phyloP scores from a whole-genome alignment of 345 rosid genomes.

The Clausena lansium region DNA sequence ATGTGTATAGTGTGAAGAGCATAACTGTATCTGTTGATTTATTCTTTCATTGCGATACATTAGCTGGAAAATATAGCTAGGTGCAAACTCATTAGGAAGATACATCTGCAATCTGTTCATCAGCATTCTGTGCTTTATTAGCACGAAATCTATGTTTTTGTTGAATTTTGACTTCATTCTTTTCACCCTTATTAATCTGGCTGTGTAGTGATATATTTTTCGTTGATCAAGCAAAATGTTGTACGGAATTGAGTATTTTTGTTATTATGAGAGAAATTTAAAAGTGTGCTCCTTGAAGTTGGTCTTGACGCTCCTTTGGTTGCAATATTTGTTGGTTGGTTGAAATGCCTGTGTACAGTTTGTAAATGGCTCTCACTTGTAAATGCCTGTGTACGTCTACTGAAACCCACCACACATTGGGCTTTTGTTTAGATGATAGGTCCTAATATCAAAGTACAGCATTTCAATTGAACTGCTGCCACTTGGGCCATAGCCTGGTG shows the following conservation, averaged over 20 bases:
- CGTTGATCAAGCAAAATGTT: background rate
- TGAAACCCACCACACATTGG: too few species aligned
- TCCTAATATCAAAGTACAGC: background rate
- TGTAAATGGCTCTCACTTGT: background rate
- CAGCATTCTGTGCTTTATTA: slow-evolving; percentile 1
- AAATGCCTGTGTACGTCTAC: too few species aligned
- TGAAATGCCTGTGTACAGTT: background rate
- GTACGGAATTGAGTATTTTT: background rate
- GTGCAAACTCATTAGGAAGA: slow-evolving; percentile 18
- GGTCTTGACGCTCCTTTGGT: background rate
- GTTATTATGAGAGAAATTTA: background rate
- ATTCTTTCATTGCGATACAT: slow-evolving; percentile 17
- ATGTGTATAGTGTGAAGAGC: slow-evolving; percentile 44
- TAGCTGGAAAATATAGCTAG: slow-evolving; percentile 17
- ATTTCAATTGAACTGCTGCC: background rate
- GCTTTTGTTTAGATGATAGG: background rate
- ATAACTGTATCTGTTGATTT: slow-evolving; percentile 24
- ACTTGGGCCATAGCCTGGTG: too few species aligned
- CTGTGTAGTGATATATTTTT: background rate
- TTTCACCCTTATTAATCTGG: background rate
- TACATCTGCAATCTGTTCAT: background rate
- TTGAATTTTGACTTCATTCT: slow-evolving; percentile 10
- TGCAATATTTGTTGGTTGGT: background rate
- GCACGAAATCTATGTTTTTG: slow-evolving; percentile 7
- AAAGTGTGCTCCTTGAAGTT: background rate